Percentiles rank a stretch among this genome's conserved stretches.
Conservation (phyloP, 2,329 filamentous ascomycete species). For the Penicillium sp. region DNA sequence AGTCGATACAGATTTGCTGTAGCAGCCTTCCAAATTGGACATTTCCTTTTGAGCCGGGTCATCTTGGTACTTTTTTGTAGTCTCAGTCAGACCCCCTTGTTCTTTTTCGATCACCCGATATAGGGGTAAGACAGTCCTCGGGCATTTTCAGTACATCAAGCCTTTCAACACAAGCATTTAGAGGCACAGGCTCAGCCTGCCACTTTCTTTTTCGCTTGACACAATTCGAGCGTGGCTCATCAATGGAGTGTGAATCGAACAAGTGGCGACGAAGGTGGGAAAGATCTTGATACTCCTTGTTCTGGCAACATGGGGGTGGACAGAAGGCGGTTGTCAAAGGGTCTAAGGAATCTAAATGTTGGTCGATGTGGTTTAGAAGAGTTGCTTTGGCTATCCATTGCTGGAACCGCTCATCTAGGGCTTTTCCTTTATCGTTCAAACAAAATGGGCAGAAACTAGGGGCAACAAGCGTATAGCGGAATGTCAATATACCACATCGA, state of each 20-base stretch:
- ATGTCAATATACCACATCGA: not conserved
- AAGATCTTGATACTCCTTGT: not conserved
- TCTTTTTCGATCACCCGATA: too few species aligned
- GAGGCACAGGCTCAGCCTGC: too few species aligned
- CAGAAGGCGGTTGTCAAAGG: constrained; percentile 1
- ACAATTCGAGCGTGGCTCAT: not conserved
- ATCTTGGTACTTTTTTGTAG: too few species aligned
- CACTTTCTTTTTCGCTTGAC: not conserved
- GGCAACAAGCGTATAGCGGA: not conserved
- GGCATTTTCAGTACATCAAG: too few species aligned
- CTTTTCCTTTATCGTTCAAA: constrained; percentile 4
- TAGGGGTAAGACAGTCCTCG: too few species aligned
- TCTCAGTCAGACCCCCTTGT: too few species aligned
- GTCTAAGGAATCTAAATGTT: not conserved
- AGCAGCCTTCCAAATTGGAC: too few species aligned
- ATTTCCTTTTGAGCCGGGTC: too few species aligned
- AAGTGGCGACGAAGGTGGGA: not conserved
- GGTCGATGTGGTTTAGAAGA: constrained; percentile 13
- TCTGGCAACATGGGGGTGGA: not conserved
- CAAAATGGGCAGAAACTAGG: constrained; percentile 10
- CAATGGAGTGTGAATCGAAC: not conserved
- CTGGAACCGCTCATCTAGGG: constrained; percentile 10
- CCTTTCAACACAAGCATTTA: too few species aligned
- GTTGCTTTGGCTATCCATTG: constrained; percentile 13
- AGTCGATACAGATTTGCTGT: too few species aligned